phyloP scores from a whole-genome alignment of 306 rosid genomes.

The Coriaria nepalensis region DNA sequence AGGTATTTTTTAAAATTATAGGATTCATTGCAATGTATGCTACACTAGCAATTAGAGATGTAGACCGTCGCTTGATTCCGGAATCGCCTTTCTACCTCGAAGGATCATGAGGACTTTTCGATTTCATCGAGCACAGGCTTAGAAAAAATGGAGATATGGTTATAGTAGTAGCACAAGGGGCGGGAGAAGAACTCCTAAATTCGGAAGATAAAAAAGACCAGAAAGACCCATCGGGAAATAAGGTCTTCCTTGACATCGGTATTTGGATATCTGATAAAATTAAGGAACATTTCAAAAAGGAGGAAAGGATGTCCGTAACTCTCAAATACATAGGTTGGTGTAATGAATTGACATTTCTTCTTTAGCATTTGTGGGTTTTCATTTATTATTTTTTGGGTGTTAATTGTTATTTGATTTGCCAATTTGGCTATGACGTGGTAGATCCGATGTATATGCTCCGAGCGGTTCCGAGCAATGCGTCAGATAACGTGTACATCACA shows the following conservation, averaged over 20 bases:
- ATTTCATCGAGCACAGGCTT: constrained; percentile 49
- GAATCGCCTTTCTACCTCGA: constrained; percentile 85
- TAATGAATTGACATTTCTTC: constrained; percentile 8
- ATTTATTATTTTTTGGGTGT: background rate
- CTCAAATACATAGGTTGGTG: constrained; percentile 76
- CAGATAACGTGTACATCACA: constrained; percentile 82
- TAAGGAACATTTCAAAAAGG: constrained; percentile 34
- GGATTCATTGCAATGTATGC: constrained; percentile 96
- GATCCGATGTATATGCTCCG: constrained; percentile 97
- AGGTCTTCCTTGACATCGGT: constrained; percentile 62
- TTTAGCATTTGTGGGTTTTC: constrained; percentile 6
- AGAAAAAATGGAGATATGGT: constrained; percentile 83
- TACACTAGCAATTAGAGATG: constrained; percentile 87
- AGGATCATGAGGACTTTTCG: constrained; percentile 78
- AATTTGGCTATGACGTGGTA: constrained; percentile 10
- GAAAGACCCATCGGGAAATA: constrained; percentile 88
- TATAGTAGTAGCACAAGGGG: constrained; percentile 84
- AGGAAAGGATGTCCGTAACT: constrained; percentile 34
- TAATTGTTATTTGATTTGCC: background rate
- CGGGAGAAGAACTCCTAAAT: constrained; percentile 68
- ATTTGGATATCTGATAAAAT: constrained; percentile 76
- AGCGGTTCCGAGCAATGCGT: constrained; percentile 79
- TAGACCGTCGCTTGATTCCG: constrained; percentile 88
- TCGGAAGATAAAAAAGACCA: constrained; percentile 46
- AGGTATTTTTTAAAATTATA: constrained; percentile 6